These are phyloP conservation scores for Aspergillus diversus DNA, from an alignment of 495 filamentous ascomycete genomes.

Conservation along the genomic window DNA sequence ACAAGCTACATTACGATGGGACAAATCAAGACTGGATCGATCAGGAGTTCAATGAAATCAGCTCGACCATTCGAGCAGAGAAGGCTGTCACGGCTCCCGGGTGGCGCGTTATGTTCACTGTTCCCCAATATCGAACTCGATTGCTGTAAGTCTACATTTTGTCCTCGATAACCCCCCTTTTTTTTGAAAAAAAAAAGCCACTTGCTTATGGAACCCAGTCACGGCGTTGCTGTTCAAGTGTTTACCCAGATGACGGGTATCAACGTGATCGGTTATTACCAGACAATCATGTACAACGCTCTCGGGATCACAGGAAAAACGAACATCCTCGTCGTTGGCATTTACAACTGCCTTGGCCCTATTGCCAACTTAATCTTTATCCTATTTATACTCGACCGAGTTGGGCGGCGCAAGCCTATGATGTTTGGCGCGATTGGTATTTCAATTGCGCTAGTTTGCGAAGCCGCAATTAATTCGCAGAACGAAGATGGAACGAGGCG, in stretches of 20 bases:
- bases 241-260: constrained; percentile 55
- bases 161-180: background rate
- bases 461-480: constrained; percentile 45
- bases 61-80: constrained; percentile 50
- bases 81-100: constrained; percentile 46
- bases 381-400: constrained; percentile 44
- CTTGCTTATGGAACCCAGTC: constrained; percentile 19
- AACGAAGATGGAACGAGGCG: constrained; percentile 38
- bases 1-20: constrained; percentile 54
- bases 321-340: constrained; percentile 57
- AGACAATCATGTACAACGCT: constrained; percentile 61
- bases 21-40: constrained; percentile 54
- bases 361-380: constrained; percentile 53
- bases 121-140: constrained; percentile 53
- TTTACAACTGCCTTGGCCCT: constrained; percentile 64
- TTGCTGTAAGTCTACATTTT: constrained; percentile 41
- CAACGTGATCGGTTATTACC: constrained; percentile 65
- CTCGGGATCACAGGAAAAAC: constrained; percentile 57
- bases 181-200: too few species aligned
- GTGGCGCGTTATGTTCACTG: constrained; percentile 56
- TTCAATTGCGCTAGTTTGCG: constrained; percentile 45
- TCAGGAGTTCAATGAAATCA: constrained; percentile 52
- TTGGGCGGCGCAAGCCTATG: constrained; percentile 42
- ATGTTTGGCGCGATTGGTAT: constrained; percentile 46
- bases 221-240: constrained; percentile 38